Percentiles rank a stretch among this genome's conserved stretches.
Conservation (phyloP, 139 green algal genomes). For the Desmodesmus armatus region DNA sequence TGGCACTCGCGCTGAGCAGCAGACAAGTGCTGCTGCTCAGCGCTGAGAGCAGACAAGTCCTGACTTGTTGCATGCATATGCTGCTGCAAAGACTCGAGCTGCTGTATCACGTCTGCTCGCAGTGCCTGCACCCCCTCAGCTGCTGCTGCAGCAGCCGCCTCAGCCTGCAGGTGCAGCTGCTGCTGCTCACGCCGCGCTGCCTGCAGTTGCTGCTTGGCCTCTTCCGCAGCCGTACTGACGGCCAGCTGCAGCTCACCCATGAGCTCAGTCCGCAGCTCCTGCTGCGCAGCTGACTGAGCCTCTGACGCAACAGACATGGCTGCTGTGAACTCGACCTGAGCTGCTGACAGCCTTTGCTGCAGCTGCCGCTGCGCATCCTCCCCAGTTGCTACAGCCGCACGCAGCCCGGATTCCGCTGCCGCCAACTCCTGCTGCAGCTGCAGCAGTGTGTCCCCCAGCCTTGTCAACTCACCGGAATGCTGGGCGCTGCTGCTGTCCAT, state of each 20-base stretch:
- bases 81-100: not conserved
- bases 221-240: too few relatives aligned
- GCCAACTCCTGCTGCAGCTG: not conserved
- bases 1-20: not conserved
- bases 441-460: not conserved
- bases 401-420: not conserved
- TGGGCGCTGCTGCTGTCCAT: not conserved
- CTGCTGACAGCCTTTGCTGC: not conserved
- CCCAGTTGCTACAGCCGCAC: not conserved
- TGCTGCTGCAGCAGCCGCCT: too few relatives aligned
- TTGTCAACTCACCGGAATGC: not conserved
- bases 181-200: too few relatives aligned
- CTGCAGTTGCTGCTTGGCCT: not conserved
- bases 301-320: not conserved
- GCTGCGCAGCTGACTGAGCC: not conserved
- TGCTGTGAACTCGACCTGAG: not conserved
- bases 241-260: too few relatives aligned
- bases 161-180: too few relatives aligned
- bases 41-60: not conserved
- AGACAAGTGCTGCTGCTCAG: conserved; percentile 9
- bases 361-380: not conserved
- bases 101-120: too few relatives aligned
- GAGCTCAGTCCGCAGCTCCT: not conserved
- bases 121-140: too few relatives aligned
- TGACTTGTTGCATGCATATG: too few relatives aligned